These are phyloP conservation scores for Kodamaea sagamina DNA, from an alignment of 805 yeast genomes.

Conservation along the genomic window DNA sequence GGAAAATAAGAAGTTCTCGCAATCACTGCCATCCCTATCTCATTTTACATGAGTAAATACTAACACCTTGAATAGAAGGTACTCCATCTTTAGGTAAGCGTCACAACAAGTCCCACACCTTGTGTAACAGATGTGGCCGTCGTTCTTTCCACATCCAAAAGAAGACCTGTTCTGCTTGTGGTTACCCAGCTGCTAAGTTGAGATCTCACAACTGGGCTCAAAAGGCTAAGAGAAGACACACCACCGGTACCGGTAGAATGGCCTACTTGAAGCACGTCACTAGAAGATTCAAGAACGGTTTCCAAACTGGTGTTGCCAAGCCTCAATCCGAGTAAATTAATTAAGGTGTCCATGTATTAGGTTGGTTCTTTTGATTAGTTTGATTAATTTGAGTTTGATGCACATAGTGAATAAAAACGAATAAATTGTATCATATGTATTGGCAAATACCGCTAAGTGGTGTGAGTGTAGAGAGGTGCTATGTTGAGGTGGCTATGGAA, in stretches of 20 bases:
- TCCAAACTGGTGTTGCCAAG: conserved; percentile 85
- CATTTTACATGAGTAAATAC: conserved; percentile 16
- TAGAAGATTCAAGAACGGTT: conserved; percentile 98
- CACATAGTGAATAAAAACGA: conserved; percentile 12
- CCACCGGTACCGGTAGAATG: conserved; percentile 99
- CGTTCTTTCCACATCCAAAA: conserved; percentile 99
- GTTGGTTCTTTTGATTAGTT: conserved; percentile 10
- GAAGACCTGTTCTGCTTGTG: conserved; percentile 98
- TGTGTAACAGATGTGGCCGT: conserved; percentile 98
- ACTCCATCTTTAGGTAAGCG: conserved; percentile 99
- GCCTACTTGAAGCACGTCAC: conserved; percentile 94
- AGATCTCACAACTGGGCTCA: conserved; percentile 99
- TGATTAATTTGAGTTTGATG: conserved; percentile 7
- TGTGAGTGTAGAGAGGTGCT: background rate
- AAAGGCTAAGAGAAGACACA: conserved; percentile 99
- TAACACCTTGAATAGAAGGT: conserved; percentile 66
- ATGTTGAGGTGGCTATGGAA: no score
- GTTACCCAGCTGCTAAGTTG: conserved; percentile 99
- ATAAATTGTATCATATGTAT: conserved; percentile 13
- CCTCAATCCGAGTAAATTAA: conserved; percentile 59
- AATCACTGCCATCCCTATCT: conserved; percentile 3
- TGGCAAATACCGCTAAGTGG: background rate
- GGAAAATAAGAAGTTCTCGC: background rate
- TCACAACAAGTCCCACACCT: conserved; percentile 99
- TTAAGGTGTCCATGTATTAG: conserved; percentile 6